Conservation (phyloP, 129 eudicot species). For the Centrapalus pauciflorus region DNA sequence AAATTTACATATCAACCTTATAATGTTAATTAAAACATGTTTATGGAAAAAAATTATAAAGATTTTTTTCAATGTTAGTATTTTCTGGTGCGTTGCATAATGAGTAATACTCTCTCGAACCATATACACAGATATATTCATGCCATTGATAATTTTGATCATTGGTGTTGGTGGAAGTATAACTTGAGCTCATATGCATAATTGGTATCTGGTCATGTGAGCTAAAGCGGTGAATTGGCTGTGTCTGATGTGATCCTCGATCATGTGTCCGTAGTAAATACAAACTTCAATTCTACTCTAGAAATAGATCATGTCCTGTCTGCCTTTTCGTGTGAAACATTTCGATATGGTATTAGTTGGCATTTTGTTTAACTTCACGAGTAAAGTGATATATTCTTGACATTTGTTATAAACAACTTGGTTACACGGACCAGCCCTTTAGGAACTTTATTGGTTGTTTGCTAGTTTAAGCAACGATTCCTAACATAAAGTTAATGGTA, state of each 20-base stretch:
- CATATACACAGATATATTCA: too few relatives aligned
- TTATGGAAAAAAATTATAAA: too few relatives aligned
- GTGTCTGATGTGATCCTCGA: neutral
- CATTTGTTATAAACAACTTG: constrained; percentile 2
- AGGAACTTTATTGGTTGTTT: neutral
- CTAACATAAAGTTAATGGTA: neutral
- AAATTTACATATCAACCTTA: too few relatives aligned
- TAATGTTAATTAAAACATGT: too few relatives aligned
- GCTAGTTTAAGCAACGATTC: constrained; percentile 3
- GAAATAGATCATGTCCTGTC: neutral
- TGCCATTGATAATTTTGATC: neutral
- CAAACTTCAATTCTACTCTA: neutral
- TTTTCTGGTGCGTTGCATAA: too few relatives aligned
- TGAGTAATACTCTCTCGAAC: too few relatives aligned
- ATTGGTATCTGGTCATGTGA: constrained; percentile 3
- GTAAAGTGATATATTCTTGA: neutral
- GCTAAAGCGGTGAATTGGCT: neutral
- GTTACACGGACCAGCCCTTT: neutral
- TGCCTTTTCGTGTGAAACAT: constrained; percentile 1
- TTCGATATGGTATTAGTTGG: constrained; percentile 1
- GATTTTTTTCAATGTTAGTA: too few relatives aligned
- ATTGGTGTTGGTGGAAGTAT: constrained; percentile 2
- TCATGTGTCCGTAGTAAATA: constrained; percentile 2
- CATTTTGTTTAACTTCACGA: neutral
- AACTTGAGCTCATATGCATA: neutral